Percentiles rank a stretch among this genome's conserved stretches.
phyloP scores from a whole-genome alignment of 2,329 filamentous ascomycete species.

The Coniochaeta sp. region DNA sequence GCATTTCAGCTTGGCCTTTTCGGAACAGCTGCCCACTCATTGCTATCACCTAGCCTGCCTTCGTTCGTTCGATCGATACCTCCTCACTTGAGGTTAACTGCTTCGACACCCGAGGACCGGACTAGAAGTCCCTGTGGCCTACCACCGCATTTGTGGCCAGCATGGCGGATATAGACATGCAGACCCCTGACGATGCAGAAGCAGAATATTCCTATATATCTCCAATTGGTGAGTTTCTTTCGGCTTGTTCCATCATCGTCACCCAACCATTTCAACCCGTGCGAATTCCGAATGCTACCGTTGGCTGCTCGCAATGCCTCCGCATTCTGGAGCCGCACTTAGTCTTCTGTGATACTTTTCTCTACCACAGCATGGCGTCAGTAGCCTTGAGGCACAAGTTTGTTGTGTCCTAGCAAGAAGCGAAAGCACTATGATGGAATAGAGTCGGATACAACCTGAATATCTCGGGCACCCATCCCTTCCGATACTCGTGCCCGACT shows the following conservation, averaged over 20 bases:
- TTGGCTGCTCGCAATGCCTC: slow-evolving; percentile 30
- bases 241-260: slow-evolving; percentile 21
- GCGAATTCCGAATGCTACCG: slow-evolving; percentile 30
- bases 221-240: slow-evolving; percentile 44
- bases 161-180: slow-evolving; percentile 20
- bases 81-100: not conserved
- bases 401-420: not conserved
- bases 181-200: slow-evolving; percentile 30
- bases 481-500: not conserved
- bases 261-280: slow-evolving; percentile 43
- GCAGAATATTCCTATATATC: slow-evolving; percentile 40
- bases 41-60: not conserved
- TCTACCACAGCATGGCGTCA: too few relatives aligned
- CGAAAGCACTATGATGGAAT: not conserved
- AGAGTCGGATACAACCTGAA: not conserved
- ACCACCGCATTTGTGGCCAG: not conserved
- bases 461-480: not conserved
- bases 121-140: not conserved
- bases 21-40: not conserved
- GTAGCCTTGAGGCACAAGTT: not conserved
- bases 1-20: not conserved
- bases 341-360: not conserved
- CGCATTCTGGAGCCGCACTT: slow-evolving; percentile 1
- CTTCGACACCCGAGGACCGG: not conserved
- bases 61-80: not conserved